Percentiles rank a stretch among this genome's conserved stretches.
These are phyloP conservation scores for Metschnikowia sp. DNA, from an alignment of 805 yeast species.

Conservation along the genomic window DNA sequence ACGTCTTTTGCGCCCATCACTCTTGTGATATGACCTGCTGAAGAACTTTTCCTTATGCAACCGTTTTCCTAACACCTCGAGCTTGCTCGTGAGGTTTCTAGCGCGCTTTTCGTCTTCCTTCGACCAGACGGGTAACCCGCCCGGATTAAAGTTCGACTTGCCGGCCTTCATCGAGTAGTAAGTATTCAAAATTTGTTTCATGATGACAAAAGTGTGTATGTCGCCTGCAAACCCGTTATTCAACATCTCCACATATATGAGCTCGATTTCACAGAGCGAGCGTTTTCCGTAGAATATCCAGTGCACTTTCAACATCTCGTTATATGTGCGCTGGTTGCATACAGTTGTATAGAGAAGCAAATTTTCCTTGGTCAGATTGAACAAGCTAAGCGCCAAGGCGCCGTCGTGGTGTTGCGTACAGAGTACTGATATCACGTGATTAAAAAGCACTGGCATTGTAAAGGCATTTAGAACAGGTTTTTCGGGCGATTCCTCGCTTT, in stretches of 20 bases:
- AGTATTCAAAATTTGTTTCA: slow-evolving; percentile 33
- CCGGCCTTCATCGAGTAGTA: slow-evolving; percentile 34
- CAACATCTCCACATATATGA: slow-evolving; percentile 34
- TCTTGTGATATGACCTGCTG: not conserved
- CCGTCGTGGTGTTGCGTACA: slow-evolving; percentile 32
- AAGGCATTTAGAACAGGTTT: slow-evolving; percentile 29
- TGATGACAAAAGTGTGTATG: slow-evolving; percentile 30
- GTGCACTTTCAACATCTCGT: slow-evolving; percentile 32
- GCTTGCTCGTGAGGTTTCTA: slow-evolving; percentile 20
- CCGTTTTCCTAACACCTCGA: slow-evolving; percentile 9
- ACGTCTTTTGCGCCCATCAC: no score
- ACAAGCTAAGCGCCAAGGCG: slow-evolving; percentile 32
- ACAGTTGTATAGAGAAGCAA: slow-evolving; percentile 30
- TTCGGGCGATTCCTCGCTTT: slow-evolving; percentile 19
- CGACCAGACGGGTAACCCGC: slow-evolving; percentile 34
- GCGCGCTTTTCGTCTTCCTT: slow-evolving; percentile 35
- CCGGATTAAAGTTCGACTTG: slow-evolving; percentile 20
- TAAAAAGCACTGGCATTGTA: slow-evolving; percentile 37
- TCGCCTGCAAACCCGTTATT: slow-evolving; percentile 42
- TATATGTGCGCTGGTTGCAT: slow-evolving; percentile 42
- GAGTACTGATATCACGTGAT: slow-evolving; percentile 25
- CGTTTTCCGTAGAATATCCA: slow-evolving; percentile 41
- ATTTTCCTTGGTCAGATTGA: slow-evolving; percentile 33
- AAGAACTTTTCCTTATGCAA: slow-evolving; percentile 6
- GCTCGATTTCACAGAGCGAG: slow-evolving; percentile 33